phyloP scores from a whole-genome alignment of 805 yeast species.

The Candida glaebosa region DNA sequence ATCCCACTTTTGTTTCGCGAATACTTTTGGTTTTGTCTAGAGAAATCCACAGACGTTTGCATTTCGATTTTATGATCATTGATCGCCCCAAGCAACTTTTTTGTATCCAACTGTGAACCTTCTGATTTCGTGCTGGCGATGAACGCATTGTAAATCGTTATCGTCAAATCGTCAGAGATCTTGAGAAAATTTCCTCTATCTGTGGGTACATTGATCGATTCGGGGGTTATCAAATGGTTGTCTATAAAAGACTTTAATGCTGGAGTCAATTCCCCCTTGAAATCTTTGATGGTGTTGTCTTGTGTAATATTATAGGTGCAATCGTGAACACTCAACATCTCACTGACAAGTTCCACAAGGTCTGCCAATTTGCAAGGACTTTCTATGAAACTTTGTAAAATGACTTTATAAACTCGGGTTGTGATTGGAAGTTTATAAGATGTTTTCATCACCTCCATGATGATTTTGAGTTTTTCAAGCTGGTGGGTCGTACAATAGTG shows the following conservation, averaged over 20 bases:
- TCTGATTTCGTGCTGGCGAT: not conserved
- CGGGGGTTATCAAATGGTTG: constrained; percentile 9
- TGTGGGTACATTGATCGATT: constrained; percentile 5
- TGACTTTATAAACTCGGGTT: constrained; percentile 22
- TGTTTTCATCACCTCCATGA: constrained; percentile 17
- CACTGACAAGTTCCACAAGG: constrained; percentile 11
- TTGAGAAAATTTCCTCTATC: constrained; percentile 18
- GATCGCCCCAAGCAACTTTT: not conserved
- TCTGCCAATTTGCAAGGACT: constrained; percentile 8
- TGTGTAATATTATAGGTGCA: constrained; percentile 6
- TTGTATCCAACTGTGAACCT: not conserved
- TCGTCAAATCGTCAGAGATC: constrained; percentile 17
- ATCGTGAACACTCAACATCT: constrained; percentile 16
- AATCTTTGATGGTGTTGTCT: constrained; percentile 8
- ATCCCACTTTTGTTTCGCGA: constrained; percentile 8
- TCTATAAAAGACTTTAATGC: constrained; percentile 13
- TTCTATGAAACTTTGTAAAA: constrained; percentile 16
- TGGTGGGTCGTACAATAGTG: constrained; percentile 11
- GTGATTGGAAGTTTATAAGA: constrained; percentile 27
- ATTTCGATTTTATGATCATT: not conserved
- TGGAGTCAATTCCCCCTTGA: constrained; percentile 11
- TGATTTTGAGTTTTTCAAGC: constrained; percentile 10
- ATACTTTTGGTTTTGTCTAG: constrained; percentile 7
- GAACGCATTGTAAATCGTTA: constrained; percentile 13
- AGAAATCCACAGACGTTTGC: constrained; percentile 4